Conservation (phyloP, 805 yeast species). For the Saccharomycopsis microspora region DNA sequence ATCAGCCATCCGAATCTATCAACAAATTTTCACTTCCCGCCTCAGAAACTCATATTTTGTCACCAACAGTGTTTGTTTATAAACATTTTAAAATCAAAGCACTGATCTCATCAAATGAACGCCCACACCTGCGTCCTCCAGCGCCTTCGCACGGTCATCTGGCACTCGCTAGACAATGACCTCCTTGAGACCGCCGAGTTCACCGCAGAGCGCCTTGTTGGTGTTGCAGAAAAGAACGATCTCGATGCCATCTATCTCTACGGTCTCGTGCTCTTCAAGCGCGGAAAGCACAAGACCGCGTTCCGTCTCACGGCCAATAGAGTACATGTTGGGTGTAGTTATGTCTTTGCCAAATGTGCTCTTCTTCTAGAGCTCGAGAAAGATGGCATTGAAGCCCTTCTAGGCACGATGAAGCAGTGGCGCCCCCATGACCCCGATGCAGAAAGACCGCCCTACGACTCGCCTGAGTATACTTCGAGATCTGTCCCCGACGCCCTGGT, state of each 20-base stretch:
- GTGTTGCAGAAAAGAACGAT: conserved; percentile 34
- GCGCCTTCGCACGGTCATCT: conserved; percentile 44
- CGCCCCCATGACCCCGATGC: not conserved
- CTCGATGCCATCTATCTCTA: conserved; percentile 57
- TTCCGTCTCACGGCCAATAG: conserved; percentile 36
- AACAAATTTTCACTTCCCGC: too few relatives aligned
- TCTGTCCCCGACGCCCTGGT: conserved; percentile 59
- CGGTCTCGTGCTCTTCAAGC: conserved; percentile 53
- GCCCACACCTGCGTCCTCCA: conserved; percentile 22
- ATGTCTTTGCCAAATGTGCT: conserved; percentile 61
- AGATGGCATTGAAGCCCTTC: conserved; percentile 51
- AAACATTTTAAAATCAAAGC: too few relatives aligned
- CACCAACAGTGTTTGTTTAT: too few relatives aligned
- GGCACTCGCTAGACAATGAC: conserved; percentile 64
- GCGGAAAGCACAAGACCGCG: conserved; percentile 50
- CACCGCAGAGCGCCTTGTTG: conserved; percentile 70
- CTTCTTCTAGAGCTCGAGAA: conserved; percentile 38
- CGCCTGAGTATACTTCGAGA: conserved; percentile 28
- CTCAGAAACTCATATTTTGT: too few relatives aligned
- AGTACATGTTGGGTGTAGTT: conserved; percentile 64
- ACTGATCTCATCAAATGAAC: conserved; percentile 9
- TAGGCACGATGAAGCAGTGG: conserved; percentile 29
- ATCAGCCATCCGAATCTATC: too few relatives aligned
- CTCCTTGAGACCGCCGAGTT: conserved; percentile 70
- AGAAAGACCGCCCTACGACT: not conserved